Percentiles rank a stretch among this genome's conserved stretches.
phyloP scores from a whole-genome alignment of 2,329 filamentous ascomycete genomes.

The Pseudogymnoascus sp. region DNA sequence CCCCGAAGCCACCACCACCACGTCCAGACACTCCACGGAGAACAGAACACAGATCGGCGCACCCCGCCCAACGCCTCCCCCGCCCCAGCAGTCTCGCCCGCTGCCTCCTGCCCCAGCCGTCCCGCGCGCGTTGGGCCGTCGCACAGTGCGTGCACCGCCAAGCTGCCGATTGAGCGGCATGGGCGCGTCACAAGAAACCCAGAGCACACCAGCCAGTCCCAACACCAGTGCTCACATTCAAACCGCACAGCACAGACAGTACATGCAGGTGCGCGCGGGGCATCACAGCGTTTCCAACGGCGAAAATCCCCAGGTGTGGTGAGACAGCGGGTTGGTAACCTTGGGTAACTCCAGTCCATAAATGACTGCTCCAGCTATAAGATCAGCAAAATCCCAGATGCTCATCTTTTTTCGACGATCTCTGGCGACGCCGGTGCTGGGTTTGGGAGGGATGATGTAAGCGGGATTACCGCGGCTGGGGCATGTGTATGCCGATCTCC shows the following conservation, averaged over 20 bases:
- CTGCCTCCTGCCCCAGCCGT: background rate
- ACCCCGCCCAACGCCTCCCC: background rate
- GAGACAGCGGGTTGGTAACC: background rate
- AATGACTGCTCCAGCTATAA: background rate
- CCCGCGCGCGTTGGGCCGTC: background rate
- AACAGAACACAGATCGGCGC: background rate
- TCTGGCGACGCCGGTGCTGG: background rate
- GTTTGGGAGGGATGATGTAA: background rate
- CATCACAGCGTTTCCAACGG: conserved; percentile 2
- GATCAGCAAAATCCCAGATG: background rate
- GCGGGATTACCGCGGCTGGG: background rate
- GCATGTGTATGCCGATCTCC: background rate
- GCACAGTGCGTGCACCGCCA: background rate
- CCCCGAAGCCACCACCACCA: background rate
- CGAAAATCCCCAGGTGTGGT: background rate
- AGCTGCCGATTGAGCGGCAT: background rate
- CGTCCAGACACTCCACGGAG: background rate
- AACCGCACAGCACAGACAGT: background rate
- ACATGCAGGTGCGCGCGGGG: background rate
- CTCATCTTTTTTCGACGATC: conserved; percentile 2
- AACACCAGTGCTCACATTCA: background rate
- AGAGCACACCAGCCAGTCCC: background rate
- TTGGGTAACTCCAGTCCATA: background rate
- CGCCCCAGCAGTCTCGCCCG: background rate
- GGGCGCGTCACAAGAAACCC: background rate